These are phyloP conservation scores for Tolypocladium endophyticum DNA, from an alignment of 2,329 filamentous ascomycete genomes.

Conservation along the genomic window DNA sequence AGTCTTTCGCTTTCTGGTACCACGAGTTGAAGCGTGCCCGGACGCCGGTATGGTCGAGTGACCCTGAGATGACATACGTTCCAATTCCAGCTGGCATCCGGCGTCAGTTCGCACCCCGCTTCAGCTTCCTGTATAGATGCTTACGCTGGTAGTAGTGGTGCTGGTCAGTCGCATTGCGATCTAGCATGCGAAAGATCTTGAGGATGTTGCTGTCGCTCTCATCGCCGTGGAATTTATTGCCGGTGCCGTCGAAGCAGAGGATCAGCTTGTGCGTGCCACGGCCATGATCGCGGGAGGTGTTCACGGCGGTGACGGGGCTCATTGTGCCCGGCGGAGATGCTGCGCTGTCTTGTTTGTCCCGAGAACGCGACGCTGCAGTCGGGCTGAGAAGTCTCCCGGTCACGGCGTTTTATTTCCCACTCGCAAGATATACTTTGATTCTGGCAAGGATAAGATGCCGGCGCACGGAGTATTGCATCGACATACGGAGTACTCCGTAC, in stretches of 20 bases:
- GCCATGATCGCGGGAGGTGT: slow-evolving; percentile 3
- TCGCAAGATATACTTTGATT: not conserved
- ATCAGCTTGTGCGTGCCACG: slow-evolving; percentile 36
- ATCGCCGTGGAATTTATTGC: slow-evolving; percentile 53
- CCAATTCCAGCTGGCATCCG: slow-evolving; percentile 51
- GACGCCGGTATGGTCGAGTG: slow-evolving; percentile 45
- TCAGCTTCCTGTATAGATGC: slow-evolving; percentile 7
- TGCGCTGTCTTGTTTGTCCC: not conserved
- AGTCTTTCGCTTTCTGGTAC: slow-evolving; percentile 67
- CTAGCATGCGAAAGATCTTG: slow-evolving; percentile 61
- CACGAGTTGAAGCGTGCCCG: slow-evolving; percentile 51
- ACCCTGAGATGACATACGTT: slow-evolving; percentile 56
- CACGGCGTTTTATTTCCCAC: not conserved
- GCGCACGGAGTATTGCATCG: not conserved
- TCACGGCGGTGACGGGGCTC: slow-evolving; percentile 4
- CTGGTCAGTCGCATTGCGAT: slow-evolving; percentile 51
- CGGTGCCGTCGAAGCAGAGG: slow-evolving; percentile 53
- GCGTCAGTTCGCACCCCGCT: not conserved
- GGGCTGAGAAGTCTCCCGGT: slow-evolving; percentile 6
- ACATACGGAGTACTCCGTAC: not conserved
- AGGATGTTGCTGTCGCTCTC: slow-evolving; percentile 56
- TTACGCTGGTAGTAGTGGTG: slow-evolving; percentile 54
- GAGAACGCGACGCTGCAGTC: slow-evolving; percentile 1
- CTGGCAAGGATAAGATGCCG: not conserved
- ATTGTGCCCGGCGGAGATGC: slow-evolving; percentile 2